Evolutionary conservation across 495 filamentous ascomycete species (phyloP).

Genomic region (Cryomyces antarcticus): DNA sequence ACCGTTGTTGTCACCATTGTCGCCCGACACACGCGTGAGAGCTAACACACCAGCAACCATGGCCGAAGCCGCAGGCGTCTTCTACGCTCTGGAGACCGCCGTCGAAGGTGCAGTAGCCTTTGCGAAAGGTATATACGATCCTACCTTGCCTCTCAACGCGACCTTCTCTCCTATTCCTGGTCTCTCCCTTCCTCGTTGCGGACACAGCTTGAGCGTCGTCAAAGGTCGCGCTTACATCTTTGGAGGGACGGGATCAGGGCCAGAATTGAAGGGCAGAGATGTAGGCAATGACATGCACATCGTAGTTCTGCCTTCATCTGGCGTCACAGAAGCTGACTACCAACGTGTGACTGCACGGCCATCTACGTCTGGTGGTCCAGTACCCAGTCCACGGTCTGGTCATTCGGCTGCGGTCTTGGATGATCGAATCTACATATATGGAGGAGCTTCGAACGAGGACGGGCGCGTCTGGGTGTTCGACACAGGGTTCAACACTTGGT

Average conservation of each 20-base stretch:
- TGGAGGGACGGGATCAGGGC: conserved; percentile 23
- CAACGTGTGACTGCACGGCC: conserved; percentile 19
- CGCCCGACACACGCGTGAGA: not conserved
- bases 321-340: conserved; percentile 32
- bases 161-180: conserved; percentile 36
- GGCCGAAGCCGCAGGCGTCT: conserved; percentile 17
- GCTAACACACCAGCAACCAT: conserved; percentile 2
- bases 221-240: conserved; percentile 49
- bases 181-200: conserved; percentile 38
- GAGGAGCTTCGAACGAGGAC: conserved; percentile 32
- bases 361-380: conserved; percentile 18
- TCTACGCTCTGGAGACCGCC: conserved; percentile 17
- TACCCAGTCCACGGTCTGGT: conserved; percentile 31
- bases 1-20: too few relatives aligned
- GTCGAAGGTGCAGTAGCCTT: conserved; percentile 16
- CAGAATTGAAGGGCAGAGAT: conserved; percentile 25
- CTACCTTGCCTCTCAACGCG: conserved; percentile 29
- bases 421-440: conserved; percentile 41
- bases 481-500: conserved; percentile 35
- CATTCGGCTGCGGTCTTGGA: conserved; percentile 38
- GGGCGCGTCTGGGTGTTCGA: conserved; percentile 47
- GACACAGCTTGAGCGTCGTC: conserved; percentile 48
- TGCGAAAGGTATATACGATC: conserved; percentile 20
- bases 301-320: conserved; percentile 33
- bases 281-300: conserved; percentile 51